Percentiles rank a stretch among this genome's conserved stretches.
phyloP scores from a whole-genome alignment of 345 rosid genomes.

The Pelargonium nanum region DNA sequence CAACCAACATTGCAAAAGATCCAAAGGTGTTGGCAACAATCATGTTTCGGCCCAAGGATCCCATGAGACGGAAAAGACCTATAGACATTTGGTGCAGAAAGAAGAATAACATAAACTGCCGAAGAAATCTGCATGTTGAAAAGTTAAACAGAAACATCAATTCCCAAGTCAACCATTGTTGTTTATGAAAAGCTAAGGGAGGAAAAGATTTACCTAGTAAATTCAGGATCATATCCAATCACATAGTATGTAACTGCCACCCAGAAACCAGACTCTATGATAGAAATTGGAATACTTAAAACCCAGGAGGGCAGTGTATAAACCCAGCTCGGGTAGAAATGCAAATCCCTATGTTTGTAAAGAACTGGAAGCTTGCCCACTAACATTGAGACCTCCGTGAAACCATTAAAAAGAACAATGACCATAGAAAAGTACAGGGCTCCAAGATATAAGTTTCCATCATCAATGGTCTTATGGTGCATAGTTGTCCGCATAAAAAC shows the following conservation, averaged over 20 bases:
- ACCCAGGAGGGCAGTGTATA: conserved; percentile 90
- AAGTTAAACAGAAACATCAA: not conserved
- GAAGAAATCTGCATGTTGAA: conserved; percentile 53
- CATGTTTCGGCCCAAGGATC: conserved; percentile 93
- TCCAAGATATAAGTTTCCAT: conserved; percentile 83
- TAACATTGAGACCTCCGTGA: conserved; percentile 94
- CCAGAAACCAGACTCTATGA: conserved; percentile 91
- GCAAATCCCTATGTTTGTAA: conserved; percentile 93
- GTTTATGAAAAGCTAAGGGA: not conserved
- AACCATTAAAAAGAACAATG: conserved; percentile 93
- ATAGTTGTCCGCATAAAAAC: conserved; percentile 81
- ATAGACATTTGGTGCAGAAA: conserved; percentile 94
- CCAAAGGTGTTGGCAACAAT: conserved; percentile 96
- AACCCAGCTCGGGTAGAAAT: conserved; percentile 90
- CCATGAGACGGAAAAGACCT: conserved; percentile 84
- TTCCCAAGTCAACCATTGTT: not conserved
- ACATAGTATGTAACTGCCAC: conserved; percentile 79
- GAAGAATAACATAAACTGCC: conserved; percentile 75
- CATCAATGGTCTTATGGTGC: conserved; percentile 73
- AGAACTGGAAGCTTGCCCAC: conserved; percentile 92
- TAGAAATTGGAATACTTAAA: conserved; percentile 76
- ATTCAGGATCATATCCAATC: conserved; percentile 81
- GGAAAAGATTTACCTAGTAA: conserved; percentile 45
- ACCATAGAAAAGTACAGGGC: conserved; percentile 91
- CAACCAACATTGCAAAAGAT: conserved; percentile 93